Evolutionary conservation across 768 basidiomycete genomes (phyloP), one percentile per base, ranked within the genome.

Genomic region (Suillus bovinus): DNA sequence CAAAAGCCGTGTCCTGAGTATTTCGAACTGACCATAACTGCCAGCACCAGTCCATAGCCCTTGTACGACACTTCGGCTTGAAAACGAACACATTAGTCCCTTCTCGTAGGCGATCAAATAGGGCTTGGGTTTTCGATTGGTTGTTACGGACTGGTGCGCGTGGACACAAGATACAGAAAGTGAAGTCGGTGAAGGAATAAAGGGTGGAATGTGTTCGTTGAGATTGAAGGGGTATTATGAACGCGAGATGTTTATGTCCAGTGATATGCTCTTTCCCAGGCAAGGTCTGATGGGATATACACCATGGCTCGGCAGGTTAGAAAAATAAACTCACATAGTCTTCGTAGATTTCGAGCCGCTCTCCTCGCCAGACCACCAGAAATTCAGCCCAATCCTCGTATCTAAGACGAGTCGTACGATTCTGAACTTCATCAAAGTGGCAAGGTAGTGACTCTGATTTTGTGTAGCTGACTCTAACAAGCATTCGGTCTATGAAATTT

Each of bases 11-110:
- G 44, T 46, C 34, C 8, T 42, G 42, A 49, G 39, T 33, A 49
- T 29, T 14, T 33, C 22, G 36, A 3, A 60, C 76, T 60, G 66
- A 88, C 94, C 93, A 94, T 52, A 97, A 77, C 58, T 85, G 82
- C 95, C 94, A 97, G 50, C 86, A 80, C 96, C 96, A 98, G 72
- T 97, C 94, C 42, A 85, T 81, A 1, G 91, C 89, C 58, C 93
- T 80, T 6, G 89, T 87, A 33, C 91, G 84, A 64, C 86, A 87
- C 71, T 90, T 92, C 20, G 80, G 68, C 69, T 96, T 96, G 74
- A 96, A 91, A 33, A 96, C 81, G 72, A 95, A 96, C 31, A 96
- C 84, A 65, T 94, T 89, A 0, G 88, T 92, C 5, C 94, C 93
- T 63, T 84, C 83, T 57, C 81, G 83, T 0, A 76, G 72, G 13